Percentiles rank a stretch among this genome's conserved stretches.
These are phyloP conservation scores for Aspergillus mulundensis DNA, from an alignment of 495 filamentous ascomycete species.

Conservation along the genomic window DNA sequence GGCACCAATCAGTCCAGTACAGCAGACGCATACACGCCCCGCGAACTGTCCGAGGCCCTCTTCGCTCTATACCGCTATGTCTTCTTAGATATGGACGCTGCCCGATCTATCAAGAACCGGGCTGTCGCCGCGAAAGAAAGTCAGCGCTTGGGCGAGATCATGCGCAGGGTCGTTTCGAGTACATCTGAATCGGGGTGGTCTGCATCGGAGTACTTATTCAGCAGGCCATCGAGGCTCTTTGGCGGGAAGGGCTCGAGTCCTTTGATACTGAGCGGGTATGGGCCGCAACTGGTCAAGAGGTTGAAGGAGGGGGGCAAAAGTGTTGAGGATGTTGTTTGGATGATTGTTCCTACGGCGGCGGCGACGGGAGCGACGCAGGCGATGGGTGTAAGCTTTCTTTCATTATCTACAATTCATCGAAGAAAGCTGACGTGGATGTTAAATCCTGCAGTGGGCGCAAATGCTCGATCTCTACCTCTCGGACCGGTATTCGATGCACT, in stretches of 20 bases:
- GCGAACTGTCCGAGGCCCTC: slow-evolving; percentile 73
- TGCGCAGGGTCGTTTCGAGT: slow-evolving; percentile 48
- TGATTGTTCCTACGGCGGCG: slow-evolving; percentile 48
- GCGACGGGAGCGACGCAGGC: slow-evolving; percentile 57
- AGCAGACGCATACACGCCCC: slow-evolving; percentile 52
- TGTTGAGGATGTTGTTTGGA: slow-evolving; percentile 59
- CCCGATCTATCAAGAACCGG: slow-evolving; percentile 49
- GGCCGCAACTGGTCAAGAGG: slow-evolving; percentile 55
- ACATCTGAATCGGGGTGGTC: not conserved
- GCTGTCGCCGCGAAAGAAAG: slow-evolving; percentile 49
- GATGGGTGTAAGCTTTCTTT: slow-evolving; percentile 31
- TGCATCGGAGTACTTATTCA: not conserved
- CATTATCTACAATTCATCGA: not conserved
- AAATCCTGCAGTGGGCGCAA: slow-evolving; percentile 39
- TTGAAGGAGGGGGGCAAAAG: slow-evolving; percentile 53
- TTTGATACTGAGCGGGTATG: slow-evolving; percentile 48
- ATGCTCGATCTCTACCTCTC: slow-evolving; percentile 65
- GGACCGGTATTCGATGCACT: slow-evolving; percentile 36
- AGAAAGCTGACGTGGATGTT: not conserved
- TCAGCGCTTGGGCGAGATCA: slow-evolving; percentile 49
- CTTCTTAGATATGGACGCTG: slow-evolving; percentile 52
- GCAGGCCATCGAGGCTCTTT: slow-evolving; percentile 36
- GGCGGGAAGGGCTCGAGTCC: slow-evolving; percentile 20
- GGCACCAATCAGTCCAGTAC: slow-evolving; percentile 36
- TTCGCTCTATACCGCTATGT: slow-evolving; percentile 57